phyloP scores from a whole-genome alignment of 2,329 filamentous ascomycete genomes.

The Ascosphaera apis region DNA sequence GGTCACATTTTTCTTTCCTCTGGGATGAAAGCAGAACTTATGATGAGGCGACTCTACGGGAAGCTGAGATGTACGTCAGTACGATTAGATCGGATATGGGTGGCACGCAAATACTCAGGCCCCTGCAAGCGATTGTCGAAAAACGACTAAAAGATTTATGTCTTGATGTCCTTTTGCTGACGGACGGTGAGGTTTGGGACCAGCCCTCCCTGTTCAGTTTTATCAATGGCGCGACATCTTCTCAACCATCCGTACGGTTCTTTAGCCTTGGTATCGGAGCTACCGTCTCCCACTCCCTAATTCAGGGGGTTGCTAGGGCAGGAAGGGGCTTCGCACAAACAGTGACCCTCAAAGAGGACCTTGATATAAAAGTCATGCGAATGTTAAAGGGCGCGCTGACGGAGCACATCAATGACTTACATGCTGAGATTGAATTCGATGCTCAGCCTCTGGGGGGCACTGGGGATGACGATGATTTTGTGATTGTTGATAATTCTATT shows the following conservation, averaged over 20 bases:
- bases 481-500: conserved; percentile 35
- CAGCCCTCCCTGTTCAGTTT: conserved; percentile 26
- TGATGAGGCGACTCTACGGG: conserved; percentile 20
- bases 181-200: conserved; percentile 31
- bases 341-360: conserved; percentile 38
- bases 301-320: conserved; percentile 34
- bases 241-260: conserved; percentile 25
- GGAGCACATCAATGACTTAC: conserved; percentile 41
- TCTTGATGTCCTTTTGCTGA: conserved; percentile 32
- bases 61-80: conserved; percentile 21
- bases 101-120: conserved; percentile 29
- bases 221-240: conserved; percentile 20
- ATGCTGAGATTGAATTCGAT: conserved; percentile 38
- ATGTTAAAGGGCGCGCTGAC: conserved; percentile 52
- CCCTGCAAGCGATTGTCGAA: conserved; percentile 24
- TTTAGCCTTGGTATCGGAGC: conserved; percentile 32
- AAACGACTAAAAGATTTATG: conserved; percentile 23
- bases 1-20: conserved; percentile 22
- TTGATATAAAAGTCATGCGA: conserved; percentile 44
- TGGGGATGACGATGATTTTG: conserved; percentile 30
- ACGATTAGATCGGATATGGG: conserved; percentile 25
- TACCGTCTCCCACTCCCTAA: conserved; percentile 30
- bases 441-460: too few relatives aligned
- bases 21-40: conserved; percentile 27
- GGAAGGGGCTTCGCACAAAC: conserved; percentile 39